These are phyloP conservation scores for Hypholoma fasciculare DNA, from an alignment of 768 basidiomycete genomes.

Conservation along the genomic window DNA sequence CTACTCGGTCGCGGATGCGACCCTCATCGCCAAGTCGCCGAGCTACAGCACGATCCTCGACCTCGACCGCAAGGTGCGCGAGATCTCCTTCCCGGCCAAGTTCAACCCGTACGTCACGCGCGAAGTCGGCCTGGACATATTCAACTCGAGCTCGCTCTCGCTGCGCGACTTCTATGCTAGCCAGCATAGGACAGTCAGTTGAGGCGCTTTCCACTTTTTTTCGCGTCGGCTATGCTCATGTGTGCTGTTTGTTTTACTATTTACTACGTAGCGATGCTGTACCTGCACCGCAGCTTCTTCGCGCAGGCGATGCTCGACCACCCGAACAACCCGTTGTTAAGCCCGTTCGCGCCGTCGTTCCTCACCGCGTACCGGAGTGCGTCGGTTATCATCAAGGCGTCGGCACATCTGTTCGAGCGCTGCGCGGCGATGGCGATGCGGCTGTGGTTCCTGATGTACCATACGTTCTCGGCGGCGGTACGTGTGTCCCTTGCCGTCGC, in stretches of 20 bases:
- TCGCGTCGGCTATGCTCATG: neutral
- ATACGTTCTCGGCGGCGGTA: slow-evolving; percentile 51
- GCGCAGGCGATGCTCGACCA: slow-evolving; percentile 57
- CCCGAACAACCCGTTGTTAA: slow-evolving; percentile 52
- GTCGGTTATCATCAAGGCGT: slow-evolving; percentile 49
- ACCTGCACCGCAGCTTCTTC: slow-evolving; percentile 57
- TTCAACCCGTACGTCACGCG: slow-evolving; percentile 45
- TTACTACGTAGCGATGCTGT: slow-evolving; percentile 42
- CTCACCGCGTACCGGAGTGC: slow-evolving; percentile 54
- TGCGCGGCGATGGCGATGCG: slow-evolving; percentile 48
- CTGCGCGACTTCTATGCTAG: slow-evolving; percentile 56
- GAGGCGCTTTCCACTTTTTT: slow-evolving; percentile 24
- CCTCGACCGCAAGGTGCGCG: slow-evolving; percentile 51
- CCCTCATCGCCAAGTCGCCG: slow-evolving; percentile 46
- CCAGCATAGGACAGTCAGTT: slow-evolving; percentile 59
- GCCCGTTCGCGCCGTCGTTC: slow-evolving; percentile 57
- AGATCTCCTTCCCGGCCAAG: slow-evolving; percentile 42
- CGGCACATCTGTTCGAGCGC: slow-evolving; percentile 47
- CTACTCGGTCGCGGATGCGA: slow-evolving; percentile 45
- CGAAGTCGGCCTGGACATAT: slow-evolving; percentile 47
- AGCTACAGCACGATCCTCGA: slow-evolving; percentile 48
- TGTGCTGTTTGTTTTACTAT: neutral
- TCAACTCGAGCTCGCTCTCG: slow-evolving; percentile 49
- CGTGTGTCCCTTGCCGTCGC: slow-evolving; percentile 11
- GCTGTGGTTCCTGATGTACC: slow-evolving; percentile 51